phyloP scores from a whole-genome alignment of 2,329 filamentous ascomycete species.

The Ramichloridium luteum region DNA sequence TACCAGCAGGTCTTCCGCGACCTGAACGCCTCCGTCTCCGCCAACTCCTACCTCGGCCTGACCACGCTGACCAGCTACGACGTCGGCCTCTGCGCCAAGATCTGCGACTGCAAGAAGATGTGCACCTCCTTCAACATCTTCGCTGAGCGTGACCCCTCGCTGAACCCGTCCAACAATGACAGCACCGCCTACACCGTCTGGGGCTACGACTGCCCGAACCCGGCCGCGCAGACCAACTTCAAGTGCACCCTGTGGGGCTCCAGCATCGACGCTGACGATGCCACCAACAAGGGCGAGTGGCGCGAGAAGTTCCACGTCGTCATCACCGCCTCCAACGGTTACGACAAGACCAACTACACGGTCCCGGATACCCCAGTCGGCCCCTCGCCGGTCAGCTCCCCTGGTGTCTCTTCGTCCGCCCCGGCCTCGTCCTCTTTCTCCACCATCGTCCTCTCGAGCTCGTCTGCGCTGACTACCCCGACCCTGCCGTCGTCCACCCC shows the following conservation, averaged over 20 bases:
- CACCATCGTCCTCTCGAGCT: neutral
- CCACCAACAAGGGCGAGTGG: constrained; percentile 19
- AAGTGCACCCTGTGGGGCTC: constrained; percentile 30
- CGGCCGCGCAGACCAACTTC: constrained; percentile 27
- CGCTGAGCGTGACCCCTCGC: constrained; percentile 24
- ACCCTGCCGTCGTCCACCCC: neutral
- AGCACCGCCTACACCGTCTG: constrained; percentile 15
- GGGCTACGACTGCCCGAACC: constrained; percentile 25
- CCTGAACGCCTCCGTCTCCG: constrained; percentile 19
- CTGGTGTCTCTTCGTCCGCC: neutral
- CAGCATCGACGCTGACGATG: constrained; percentile 19
- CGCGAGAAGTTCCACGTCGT: constrained; percentile 21
- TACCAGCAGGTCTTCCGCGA: constrained; percentile 24
- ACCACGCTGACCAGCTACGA: constrained; percentile 23
- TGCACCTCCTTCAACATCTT: constrained; percentile 28
- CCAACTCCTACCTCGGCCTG: constrained; percentile 24
- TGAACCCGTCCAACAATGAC: constrained; percentile 21
- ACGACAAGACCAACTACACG: constrained; percentile 11
- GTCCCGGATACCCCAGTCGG: neutral
- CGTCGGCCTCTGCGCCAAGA: constrained; percentile 18
- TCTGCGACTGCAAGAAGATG: constrained; percentile 22
- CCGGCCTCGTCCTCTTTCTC: neutral
- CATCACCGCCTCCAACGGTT: constrained; percentile 20
- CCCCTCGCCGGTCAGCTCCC: neutral
- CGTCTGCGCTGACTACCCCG: neutral